These are phyloP conservation scores for Exophiala viscosa DNA, from an alignment of 2,329 filamentous ascomycete genomes.

Conservation along the genomic window DNA sequence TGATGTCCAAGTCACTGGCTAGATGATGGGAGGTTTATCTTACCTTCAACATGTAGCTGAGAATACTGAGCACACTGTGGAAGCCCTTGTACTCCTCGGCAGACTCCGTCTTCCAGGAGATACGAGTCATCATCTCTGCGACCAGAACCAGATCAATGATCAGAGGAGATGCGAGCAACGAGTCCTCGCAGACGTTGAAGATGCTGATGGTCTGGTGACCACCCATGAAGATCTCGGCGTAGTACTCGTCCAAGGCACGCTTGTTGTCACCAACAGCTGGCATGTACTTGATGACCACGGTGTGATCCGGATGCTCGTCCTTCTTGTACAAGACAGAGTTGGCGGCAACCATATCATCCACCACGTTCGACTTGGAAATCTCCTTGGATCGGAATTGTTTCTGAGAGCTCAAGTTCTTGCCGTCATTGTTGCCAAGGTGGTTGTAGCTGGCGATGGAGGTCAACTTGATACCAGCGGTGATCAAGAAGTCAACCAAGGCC, in stretches of 20 bases:
- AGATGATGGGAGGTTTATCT: slow-evolving; percentile 11
- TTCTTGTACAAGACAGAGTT: slow-evolving; percentile 86
- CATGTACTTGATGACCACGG: slow-evolving; percentile 99
- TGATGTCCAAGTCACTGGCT: neutral
- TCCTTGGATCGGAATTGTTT: slow-evolving; percentile 99
- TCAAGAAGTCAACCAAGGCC: slow-evolving; percentile 94
- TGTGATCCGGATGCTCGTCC: slow-evolving; percentile 95
- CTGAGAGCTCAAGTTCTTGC: slow-evolving; percentile 96
- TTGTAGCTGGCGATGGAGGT: slow-evolving; percentile 99
- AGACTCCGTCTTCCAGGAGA: slow-evolving; percentile 74
- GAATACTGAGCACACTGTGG: slow-evolving; percentile 92
- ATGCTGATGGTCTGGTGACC: slow-evolving; percentile 97
- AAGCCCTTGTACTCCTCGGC: slow-evolving; percentile 77
- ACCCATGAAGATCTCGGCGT: slow-evolving; percentile 97
- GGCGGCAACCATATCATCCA: slow-evolving; percentile 98
- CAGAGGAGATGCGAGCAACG: slow-evolving; percentile 86
- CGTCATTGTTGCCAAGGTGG: slow-evolving; percentile 98
- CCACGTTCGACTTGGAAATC: slow-evolving; percentile 98
- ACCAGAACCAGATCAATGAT: slow-evolving; percentile 95
- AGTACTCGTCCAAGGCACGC: slow-evolving; percentile 97
- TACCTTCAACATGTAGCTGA: slow-evolving; percentile 95
- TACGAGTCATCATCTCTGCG: slow-evolving; percentile 97
- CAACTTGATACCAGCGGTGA: slow-evolving; percentile 97
- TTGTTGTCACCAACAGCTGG: slow-evolving; percentile 98
- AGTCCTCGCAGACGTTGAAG: slow-evolving; percentile 99